phyloP scores from a whole-genome alignment of 768 basidiomycete genomes.

The Kwoniella bestiolae region DNA sequence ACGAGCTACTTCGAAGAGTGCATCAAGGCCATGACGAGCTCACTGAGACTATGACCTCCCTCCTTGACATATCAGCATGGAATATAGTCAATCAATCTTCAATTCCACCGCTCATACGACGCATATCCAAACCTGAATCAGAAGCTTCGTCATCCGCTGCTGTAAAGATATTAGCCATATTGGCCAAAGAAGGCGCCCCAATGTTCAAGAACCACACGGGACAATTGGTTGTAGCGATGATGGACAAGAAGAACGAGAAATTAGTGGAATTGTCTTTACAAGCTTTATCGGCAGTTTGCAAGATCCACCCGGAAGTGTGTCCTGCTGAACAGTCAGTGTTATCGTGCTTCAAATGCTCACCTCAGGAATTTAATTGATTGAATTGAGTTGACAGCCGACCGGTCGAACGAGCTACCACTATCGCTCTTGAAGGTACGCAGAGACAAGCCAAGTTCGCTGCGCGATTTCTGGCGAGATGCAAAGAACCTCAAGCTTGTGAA shows the following conservation, averaged over 20 bases:
- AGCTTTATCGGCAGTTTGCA: conserved; percentile 72
- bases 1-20: conserved; percentile 76
- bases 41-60: conserved; percentile 68
- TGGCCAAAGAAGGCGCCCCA: conserved; percentile 76
- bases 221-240: conserved; percentile 74
- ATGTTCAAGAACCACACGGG: conserved; percentile 74
- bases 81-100: conserved; percentile 83
- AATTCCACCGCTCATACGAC: conserved; percentile 77
- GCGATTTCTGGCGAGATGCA: conserved; percentile 69
- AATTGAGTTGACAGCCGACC: conserved; percentile 63
- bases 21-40: conserved; percentile 71
- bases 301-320: conserved; percentile 65
- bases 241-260: conserved; percentile 62
- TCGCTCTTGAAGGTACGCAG: conserved; percentile 66
- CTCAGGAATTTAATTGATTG: not conserved
- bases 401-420: conserved; percentile 67
- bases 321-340: conserved; percentile 71
- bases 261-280: conserved; percentile 75
- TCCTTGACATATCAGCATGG: conserved; percentile 73
- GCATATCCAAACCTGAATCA: conserved; percentile 55
- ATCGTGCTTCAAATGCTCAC: not conserved
- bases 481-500: conserved; percentile 62
- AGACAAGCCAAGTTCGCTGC: conserved; percentile 85
- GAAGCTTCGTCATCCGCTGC: conserved; percentile 30
- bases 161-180: conserved; percentile 55